phyloP scores from a whole-genome alignment of 1,284 basidiomycete genomes.

The Rhodofomes roseus region DNA sequence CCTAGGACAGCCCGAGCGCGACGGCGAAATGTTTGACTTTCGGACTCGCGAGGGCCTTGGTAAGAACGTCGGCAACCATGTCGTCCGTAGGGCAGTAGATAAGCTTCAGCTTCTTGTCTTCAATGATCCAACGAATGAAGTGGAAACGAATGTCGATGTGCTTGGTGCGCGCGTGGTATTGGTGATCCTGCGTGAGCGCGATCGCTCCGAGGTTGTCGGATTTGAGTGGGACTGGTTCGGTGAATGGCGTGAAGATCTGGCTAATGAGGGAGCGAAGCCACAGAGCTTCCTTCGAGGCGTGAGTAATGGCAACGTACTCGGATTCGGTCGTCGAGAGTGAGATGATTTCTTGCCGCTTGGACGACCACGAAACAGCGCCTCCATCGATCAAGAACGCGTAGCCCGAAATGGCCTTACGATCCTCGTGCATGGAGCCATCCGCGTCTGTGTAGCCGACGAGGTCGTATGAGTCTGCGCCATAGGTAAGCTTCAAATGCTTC shows the following conservation, averaged over 20 bases:
- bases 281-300: slow-evolving; percentile 16
- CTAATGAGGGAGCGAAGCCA: slow-evolving; percentile 24
- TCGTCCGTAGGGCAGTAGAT: background rate
- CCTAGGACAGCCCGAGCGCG: background rate
- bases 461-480: slow-evolving; percentile 15
- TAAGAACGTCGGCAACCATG: slow-evolving; percentile 4
- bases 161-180: slow-evolving; percentile 28
- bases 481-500: slow-evolving; percentile 22
- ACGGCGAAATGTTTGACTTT: background rate
- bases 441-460: slow-evolving; percentile 37
- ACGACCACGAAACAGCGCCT: slow-evolving; percentile 34
- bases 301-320: slow-evolving; percentile 34
- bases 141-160: slow-evolving; percentile 37
- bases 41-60: background rate
- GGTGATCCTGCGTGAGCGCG: slow-evolving; percentile 25
- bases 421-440: slow-evolving; percentile 18
- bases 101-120: background rate
- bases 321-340: slow-evolving; percentile 34
- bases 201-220: slow-evolving; percentile 33
- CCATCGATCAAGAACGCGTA: slow-evolving; percentile 29
- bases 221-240: slow-evolving; percentile 15
- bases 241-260: slow-evolving; percentile 14
- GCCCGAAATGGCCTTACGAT: slow-evolving; percentile 32
- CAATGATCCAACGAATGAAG: slow-evolving; percentile 22
- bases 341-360: slow-evolving; percentile 33